Evolutionary conservation across 768 basidiomycete species (phyloP), one percentile per base, ranked within the genome.

Genomic region (Xerocomellus amylosporus): DNA sequence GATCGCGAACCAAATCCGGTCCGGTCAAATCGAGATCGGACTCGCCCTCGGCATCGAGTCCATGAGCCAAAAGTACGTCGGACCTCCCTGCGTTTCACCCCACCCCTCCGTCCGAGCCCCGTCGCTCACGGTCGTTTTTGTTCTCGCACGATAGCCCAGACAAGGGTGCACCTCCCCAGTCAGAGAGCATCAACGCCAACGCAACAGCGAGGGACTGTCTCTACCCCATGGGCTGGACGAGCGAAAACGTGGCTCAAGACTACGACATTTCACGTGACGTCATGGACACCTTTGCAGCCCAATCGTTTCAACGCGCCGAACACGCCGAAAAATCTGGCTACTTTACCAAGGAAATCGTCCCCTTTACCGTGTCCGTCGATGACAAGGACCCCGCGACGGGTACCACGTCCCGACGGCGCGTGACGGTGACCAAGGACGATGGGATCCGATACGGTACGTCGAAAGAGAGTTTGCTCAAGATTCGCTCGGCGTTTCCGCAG

Each of bases 181-280:
- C 85, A 41, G 88, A 86, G 47, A 74, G 81, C 15, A 75, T 94
- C 43, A 75, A 81, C 26, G 66, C 71, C 15, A 79, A 85, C 64
- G 64, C 75, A 12, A 73, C 82, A 5, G 81, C 88, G 3, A 77
- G 69, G 26, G 88, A 88, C 58, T 85, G 85, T 55, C 65, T 74
- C 20, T 74, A 83, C 65, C 87, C 87, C 31, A 93, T 93, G 91
- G 90, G 90, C 8, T 92, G 91, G 91, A 91, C 90, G 7, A 86
- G 85, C 59, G 90, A 93, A 71, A 93, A 91, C 58, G 88, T 93
- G 31, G 90, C 90, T 0, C 71, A 73, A 31, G 88, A 92, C 40
- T 92, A 83, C 69, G 71, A 80, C 54, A 74, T 93, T 54, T 79
- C 86, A 45, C 79, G 90, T 34, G 82, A 88, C 47, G 81, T 86